Evolutionary conservation across 352 stramenopile genomes (phyloP).

Genomic region (Globisporangium nunn): DNA sequence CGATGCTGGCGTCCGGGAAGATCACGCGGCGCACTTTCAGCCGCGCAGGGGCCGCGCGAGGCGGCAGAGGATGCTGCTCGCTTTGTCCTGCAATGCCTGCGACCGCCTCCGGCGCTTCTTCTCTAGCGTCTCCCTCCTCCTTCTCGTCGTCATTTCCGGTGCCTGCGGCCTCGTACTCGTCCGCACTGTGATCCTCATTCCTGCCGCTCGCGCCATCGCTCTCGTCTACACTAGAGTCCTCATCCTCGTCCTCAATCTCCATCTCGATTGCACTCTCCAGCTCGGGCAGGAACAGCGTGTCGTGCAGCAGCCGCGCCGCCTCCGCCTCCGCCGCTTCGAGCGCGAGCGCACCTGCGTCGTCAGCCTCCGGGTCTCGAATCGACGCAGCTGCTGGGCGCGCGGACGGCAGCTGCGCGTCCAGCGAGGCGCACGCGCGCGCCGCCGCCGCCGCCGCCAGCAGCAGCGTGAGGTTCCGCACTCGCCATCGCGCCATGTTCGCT

Average conservation of each 20-base stretch:
- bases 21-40: neutral
- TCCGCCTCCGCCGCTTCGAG: conserved; percentile 10
- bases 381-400: neutral
- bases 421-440: neutral
- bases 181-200: neutral
- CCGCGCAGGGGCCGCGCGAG: neutral
- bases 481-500: conserved; percentile 1
- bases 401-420: conserved; percentile 1
- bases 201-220: neutral
- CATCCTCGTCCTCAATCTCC: neutral
- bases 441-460: neutral
- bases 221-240: neutral
- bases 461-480: neutral
- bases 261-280: neutral
- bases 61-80: neutral
- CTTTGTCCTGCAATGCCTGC: neutral
- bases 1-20: neutral
- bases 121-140: neutral
- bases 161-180: neutral
- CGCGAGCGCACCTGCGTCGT: conserved; percentile 2
- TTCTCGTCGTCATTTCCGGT: neutral
- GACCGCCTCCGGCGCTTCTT: neutral
- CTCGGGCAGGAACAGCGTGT: neutral
- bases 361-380: neutral
- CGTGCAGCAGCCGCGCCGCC: conserved; percentile 10